Base-by-base conservation (phyloP, 345 rosid genomes). In the Eucalyptus victrix region DNA sequence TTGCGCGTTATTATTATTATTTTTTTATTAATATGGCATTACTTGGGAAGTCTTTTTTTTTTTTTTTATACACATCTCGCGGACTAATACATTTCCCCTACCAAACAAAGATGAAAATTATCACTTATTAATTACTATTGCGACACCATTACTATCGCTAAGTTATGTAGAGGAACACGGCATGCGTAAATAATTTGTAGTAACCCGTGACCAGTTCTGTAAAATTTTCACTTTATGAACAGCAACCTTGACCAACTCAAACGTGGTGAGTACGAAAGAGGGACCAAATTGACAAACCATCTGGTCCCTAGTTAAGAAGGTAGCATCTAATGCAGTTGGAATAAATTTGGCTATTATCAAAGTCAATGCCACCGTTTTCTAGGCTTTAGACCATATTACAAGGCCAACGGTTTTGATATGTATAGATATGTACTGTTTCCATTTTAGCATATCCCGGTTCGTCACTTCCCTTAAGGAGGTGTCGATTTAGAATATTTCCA, bases 91-190 rank as follows among this genome's bases (percentile, higher is more conserved):
- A 53, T 8, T 56, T 56, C 13, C 30, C 62, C 62, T 23, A 24
- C 62, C 6, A 10, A 56, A 56, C 62, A 24, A 56, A 56, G 62
- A 23, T 56, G 30, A 9, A 56, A 24, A 56, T 56, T 4, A 56
- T 56, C 3, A 1, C 30, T 56, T 56, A 24, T 24, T 56, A 56
- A 56, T 23, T 56, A 23, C 62, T 24, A 56, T 56, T 1, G 30
- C 12, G 3, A 28, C 13, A 28, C 24, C 24, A 8, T 53, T 19
- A 19, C 58, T 19, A 60, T 60, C 69, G 2, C 8, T 2, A 0
- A 3, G 72, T 16, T n/a, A 15, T 0, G 0, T 14, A 7, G 5
- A 65, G 37, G 16, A n/a, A 65, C 37, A 2, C 3, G 1, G 16
- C 37, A 8, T 7, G 26, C 8, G 10, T 72, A 19, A 18, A 10